phyloP scores from a whole-genome alignment of 805 yeast species.

The Monosporozyma unispora region DNA sequence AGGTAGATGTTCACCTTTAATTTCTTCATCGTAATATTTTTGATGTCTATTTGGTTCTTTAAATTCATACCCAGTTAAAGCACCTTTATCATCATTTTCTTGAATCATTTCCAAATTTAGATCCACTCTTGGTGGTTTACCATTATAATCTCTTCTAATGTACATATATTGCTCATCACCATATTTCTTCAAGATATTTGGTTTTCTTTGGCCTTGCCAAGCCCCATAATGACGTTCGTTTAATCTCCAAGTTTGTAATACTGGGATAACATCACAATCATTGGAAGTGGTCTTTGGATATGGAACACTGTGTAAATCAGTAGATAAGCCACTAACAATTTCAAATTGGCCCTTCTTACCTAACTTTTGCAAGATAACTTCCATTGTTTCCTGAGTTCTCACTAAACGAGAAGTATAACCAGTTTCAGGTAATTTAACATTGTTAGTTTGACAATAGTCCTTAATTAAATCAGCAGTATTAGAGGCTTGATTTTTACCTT shows the following conservation, averaged over 20 bases:
- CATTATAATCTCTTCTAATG: constrained; percentile 73
- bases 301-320: constrained; percentile 7
- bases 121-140: constrained; percentile 49
- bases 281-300: constrained; percentile 13
- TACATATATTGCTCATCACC: constrained; percentile 69
- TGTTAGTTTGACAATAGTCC: constrained; percentile 27
- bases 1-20: constrained; percentile 42
- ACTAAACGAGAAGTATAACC: constrained; percentile 64
- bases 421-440: constrained; percentile 39
- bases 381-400: constrained; percentile 67
- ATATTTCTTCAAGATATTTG: constrained; percentile 50
- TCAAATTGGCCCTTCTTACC: constrained; percentile 13
- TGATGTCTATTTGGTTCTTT: constrained; percentile 30
- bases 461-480: constrained; percentile 53
- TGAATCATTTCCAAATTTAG: constrained; percentile 31
- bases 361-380: constrained; percentile 51
- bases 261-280: constrained; percentile 36
- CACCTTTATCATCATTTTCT: constrained; percentile 30
- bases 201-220: constrained; percentile 71
- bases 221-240: constrained; percentile 82
- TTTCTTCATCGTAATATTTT: constrained; percentile 30
- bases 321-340: constrained; percentile 16
- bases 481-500: constrained; percentile 60
- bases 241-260: constrained; percentile 65
- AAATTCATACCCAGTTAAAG: constrained; percentile 28